phyloP scores from a whole-genome alignment of 352 stramenopile genomes.

The Halophytophthora batemanensis region DNA sequence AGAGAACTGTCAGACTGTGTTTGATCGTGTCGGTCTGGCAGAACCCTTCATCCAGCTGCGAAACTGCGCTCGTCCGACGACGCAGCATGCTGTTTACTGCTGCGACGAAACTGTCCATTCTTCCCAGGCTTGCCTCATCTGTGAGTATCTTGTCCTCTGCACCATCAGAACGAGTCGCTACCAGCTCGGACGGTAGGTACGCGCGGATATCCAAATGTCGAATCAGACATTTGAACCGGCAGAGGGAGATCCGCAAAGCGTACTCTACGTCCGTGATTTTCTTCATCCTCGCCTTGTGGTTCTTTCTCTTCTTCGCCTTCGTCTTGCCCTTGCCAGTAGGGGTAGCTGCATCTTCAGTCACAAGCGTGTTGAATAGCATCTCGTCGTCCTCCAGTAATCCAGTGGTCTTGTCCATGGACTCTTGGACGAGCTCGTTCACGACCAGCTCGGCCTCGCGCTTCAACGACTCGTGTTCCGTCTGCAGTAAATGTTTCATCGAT shows the following conservation, averaged over 20 bases:
- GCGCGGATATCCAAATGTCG: conserved; percentile 63
- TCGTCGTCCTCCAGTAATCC: conserved; percentile 51
- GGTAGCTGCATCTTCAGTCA: conserved; percentile 11
- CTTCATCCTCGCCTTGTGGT: conserved; percentile 34
- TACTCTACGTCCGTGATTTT: conserved; percentile 71
- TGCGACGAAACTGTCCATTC: conserved; percentile 37
- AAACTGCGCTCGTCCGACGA: conserved; percentile 46
- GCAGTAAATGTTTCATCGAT: conserved; percentile 64
- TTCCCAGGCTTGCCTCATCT: conserved; percentile 9
- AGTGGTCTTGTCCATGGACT: conserved; percentile 60
- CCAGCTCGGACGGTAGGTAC: conserved; percentile 40
- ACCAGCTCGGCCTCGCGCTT: conserved; percentile 77
- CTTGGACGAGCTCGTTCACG: conserved; percentile 70
- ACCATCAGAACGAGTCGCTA: neutral
- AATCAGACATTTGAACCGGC: conserved; percentile 57
- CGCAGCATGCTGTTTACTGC: conserved; percentile 41
- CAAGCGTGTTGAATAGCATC: conserved; percentile 25
- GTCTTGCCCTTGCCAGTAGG: conserved; percentile 23
- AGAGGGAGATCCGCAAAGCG: conserved; percentile 54
- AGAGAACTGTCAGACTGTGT: conserved; percentile 61
- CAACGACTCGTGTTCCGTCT: conserved; percentile 71
- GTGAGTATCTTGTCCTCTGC: neutral
- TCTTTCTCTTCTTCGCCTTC: conserved; percentile 25
- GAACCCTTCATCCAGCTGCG: conserved; percentile 47
- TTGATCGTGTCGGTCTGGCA: conserved; percentile 61